Conservation (phyloP, 495 filamentous ascomycete genomes). For the Penicillium goetzii region DNA sequence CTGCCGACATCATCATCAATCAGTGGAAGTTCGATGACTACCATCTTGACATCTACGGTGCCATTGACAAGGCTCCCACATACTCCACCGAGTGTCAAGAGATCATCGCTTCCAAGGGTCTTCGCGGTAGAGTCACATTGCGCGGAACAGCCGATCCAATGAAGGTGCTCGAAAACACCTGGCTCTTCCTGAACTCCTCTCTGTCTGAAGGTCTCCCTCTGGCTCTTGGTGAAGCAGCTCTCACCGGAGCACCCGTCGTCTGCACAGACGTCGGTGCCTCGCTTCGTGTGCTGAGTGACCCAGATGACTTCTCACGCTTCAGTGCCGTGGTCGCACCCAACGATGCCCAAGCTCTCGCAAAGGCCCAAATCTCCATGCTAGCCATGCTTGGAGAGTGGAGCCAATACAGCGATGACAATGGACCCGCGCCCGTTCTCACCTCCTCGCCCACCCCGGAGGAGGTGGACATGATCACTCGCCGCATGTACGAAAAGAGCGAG, state of each 20-base stretch:
- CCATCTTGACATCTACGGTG: slow-evolving; percentile 65
- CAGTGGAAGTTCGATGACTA: slow-evolving; percentile 69
- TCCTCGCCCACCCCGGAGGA: slow-evolving; percentile 55
- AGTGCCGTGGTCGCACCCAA: slow-evolving; percentile 67
- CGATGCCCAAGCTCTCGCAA: slow-evolving; percentile 59
- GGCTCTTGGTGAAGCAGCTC: slow-evolving; percentile 66
- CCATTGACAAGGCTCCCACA: slow-evolving; percentile 61
- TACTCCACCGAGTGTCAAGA: slow-evolving; percentile 65
- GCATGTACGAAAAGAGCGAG: slow-evolving; percentile 66
- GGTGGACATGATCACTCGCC: slow-evolving; percentile 55
- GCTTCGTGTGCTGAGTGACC: slow-evolving; percentile 64
- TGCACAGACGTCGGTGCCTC: slow-evolving; percentile 69
- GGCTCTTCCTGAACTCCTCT: slow-evolving; percentile 71
- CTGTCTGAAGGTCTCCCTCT: slow-evolving; percentile 68
- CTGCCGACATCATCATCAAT: slow-evolving; percentile 68
- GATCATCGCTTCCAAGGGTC: slow-evolving; percentile 63
- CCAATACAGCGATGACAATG: slow-evolving; percentile 53
- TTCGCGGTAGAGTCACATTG: slow-evolving; percentile 56
- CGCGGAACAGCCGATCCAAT: slow-evolving; percentile 60
- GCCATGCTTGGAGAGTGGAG: slow-evolving; percentile 64
- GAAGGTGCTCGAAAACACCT: slow-evolving; percentile 62
- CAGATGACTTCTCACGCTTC: slow-evolving; percentile 58
- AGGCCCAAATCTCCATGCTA: slow-evolving; percentile 65
- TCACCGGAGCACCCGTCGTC: slow-evolving; percentile 66
- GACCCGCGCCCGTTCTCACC: slow-evolving; percentile 49